A percentile compares a stretch with the other conserved stretches of the same genome.
These are phyloP conservation scores for Morella rubra DNA, from an alignment of 306 rosid genomes.

Conservation along the genomic window DNA sequence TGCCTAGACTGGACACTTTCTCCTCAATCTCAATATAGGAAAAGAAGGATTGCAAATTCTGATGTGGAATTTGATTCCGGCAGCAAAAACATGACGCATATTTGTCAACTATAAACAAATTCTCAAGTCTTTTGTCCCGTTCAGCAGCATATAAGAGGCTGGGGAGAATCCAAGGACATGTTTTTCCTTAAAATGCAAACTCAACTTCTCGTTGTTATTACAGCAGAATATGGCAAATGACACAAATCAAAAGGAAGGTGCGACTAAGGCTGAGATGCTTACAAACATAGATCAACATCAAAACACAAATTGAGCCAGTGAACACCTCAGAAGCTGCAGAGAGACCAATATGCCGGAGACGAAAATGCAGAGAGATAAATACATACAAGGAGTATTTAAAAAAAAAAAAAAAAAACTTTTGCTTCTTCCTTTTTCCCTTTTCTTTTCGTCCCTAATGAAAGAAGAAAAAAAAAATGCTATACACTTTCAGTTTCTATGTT, in stretches of 20 bases:
- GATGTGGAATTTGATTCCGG: not conserved
- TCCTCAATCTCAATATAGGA: too few relatives aligned
- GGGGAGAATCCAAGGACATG: not conserved
- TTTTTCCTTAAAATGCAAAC: not conserved
- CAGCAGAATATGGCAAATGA: not conserved
- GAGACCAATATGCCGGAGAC: slow-evolving; percentile 30
- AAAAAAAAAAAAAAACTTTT: too few relatives aligned
- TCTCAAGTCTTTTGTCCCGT: too few relatives aligned
- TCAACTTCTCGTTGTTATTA: not conserved
- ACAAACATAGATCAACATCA: slow-evolving; percentile 1
- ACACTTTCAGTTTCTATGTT: slow-evolving; percentile 60
- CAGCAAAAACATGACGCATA: too few relatives aligned
- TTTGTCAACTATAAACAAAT: too few relatives aligned
- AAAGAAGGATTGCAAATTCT: not conserved
- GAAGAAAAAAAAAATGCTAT: slow-evolving; percentile 41
- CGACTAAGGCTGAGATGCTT: slow-evolving; percentile 2
- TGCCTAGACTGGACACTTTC: too few relatives aligned
- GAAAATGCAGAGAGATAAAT: slow-evolving; percentile 24
- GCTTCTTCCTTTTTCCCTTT: not conserved
- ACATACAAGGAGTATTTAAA: slow-evolving; percentile 35
- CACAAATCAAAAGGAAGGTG: slow-evolving; percentile 6
- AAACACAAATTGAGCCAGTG: slow-evolving; percentile 24
- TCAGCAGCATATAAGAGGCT: not conserved
- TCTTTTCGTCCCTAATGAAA: slow-evolving; percentile 15
- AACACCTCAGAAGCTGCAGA: slow-evolving; percentile 28